phyloP scores from a whole-genome alignment of 1,139 yeast species.

The Suhomyces guaymorum region DNA sequence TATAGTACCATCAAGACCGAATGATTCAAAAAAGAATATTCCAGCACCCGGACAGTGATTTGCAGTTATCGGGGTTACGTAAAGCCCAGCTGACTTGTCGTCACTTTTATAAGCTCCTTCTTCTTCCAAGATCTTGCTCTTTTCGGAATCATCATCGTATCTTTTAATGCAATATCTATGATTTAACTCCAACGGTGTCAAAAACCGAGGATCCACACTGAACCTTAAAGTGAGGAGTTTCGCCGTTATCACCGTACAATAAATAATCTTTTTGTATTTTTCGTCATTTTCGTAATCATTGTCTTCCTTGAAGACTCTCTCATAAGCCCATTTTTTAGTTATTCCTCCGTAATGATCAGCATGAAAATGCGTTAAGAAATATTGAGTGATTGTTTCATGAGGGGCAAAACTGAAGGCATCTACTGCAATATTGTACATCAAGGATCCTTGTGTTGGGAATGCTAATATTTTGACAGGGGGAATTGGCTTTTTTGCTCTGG shows the following conservation, averaged over 20 bases:
- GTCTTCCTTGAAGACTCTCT: slow-evolving; percentile 36
- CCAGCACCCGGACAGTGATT: slow-evolving; percentile 97
- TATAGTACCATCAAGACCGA: slow-evolving; percentile 24
- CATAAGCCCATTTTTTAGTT: slow-evolving; percentile 67
- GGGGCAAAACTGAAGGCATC: slow-evolving; percentile 67
- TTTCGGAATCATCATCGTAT: slow-evolving; percentile 9
- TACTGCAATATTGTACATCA: slow-evolving; percentile 48
- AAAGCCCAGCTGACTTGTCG: slow-evolving; percentile 40
- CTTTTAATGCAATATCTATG: slow-evolving; percentile 32
- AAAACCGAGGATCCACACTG: slow-evolving; percentile 53
- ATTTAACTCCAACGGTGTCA: slow-evolving; percentile 50
- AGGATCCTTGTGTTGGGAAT: slow-evolving; percentile 32
- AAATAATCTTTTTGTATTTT: slow-evolving; percentile 45
- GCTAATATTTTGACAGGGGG: slow-evolving; percentile 56
- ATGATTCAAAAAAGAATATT: slow-evolving; percentile 68
- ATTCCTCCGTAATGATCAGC: slow-evolving; percentile 93
- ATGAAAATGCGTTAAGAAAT: slow-evolving; percentile 82
- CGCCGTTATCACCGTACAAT: slow-evolving; percentile 71
- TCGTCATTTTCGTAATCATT: slow-evolving; percentile 44
- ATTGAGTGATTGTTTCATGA: slow-evolving; percentile 46
- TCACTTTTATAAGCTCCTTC: slow-evolving; percentile 4
- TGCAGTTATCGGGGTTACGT: slow-evolving; percentile 72
- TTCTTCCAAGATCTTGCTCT: background rate
- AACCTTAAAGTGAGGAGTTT: slow-evolving; percentile 54
- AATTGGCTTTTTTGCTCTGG: slow-evolving; percentile 38